Evolutionary conservation across 495 filamentous ascomycete species (phyloP).

Genomic region (Aspergillus biplanus): DNA sequence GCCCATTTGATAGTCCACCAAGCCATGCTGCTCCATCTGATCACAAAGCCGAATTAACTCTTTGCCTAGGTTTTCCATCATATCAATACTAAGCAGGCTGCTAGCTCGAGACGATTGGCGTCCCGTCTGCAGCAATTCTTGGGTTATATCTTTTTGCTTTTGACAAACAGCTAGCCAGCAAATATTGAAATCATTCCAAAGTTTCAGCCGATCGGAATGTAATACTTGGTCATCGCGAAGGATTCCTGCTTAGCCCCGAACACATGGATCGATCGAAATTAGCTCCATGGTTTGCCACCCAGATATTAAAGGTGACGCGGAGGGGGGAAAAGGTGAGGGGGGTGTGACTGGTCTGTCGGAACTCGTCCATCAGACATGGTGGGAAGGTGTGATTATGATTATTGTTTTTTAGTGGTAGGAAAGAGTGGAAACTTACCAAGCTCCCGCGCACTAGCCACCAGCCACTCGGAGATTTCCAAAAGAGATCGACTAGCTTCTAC

Average conservation of each 20-base stretch:
- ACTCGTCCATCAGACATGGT: conserved; percentile 2
- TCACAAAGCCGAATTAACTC: conserved; percentile 84
- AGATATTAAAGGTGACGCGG: not conserved
- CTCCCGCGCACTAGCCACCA: conserved; percentile 77
- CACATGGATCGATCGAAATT: conserved; percentile 30
- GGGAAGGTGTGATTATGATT: conserved; percentile 9
- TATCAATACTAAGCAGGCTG: conserved; percentile 67
- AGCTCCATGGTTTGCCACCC: conserved; percentile 23
- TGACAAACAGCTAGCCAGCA: conserved; percentile 91
- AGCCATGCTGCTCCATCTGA: conserved; percentile 79
- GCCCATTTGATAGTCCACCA: conserved; percentile 97
- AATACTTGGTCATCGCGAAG: conserved; percentile 74
- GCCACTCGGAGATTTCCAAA: conserved; percentile 80
- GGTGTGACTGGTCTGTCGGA: conserved; percentile 3
- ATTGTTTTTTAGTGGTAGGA: not conserved
- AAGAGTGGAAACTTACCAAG: conserved; percentile 67
- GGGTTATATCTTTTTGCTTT: conserved; percentile 78
- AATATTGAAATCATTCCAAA: conserved; percentile 95
- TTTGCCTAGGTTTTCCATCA: conserved; percentile 77
- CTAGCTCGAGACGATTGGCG: conserved; percentile 63
- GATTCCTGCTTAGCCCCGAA: conserved; percentile 53
- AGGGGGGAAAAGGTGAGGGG: not conserved
- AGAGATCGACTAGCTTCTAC: conserved; percentile 73
- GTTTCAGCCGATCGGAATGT: conserved; percentile 69
- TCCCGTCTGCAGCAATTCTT: conserved; percentile 60